These are phyloP conservation scores for Tieghemostelium lacteum DNA, from an alignment of 78 protist species.

Conservation along the genomic window DNA sequence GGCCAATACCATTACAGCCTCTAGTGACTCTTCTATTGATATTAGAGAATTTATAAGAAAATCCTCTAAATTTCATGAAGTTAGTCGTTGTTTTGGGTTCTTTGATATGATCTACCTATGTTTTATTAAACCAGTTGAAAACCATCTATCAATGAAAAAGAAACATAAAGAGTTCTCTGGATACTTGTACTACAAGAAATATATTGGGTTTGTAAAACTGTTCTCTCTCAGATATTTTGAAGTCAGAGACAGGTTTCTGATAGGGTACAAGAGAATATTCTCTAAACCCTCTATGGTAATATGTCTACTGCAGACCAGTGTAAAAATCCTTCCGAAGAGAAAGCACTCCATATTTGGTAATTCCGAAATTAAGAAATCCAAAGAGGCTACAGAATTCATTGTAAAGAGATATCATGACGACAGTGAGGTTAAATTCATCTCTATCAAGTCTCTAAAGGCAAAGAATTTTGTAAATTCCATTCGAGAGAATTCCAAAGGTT, in stretches of 20 bases:
- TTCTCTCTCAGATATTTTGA: slow-evolving; percentile 55
- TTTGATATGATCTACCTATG: slow-evolving; percentile 58
- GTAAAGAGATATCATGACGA: slow-evolving; percentile 18
- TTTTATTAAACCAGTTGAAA: slow-evolving; percentile 71
- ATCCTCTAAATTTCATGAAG: slow-evolving; percentile 18
- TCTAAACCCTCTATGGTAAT: slow-evolving; percentile 62
- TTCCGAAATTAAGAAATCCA: not conserved
- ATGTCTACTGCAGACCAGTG: slow-evolving; percentile 59
- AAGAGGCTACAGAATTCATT: slow-evolving; percentile 71
- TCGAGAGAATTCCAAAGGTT: slow-evolving; percentile 55
- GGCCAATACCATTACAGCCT: not conserved
- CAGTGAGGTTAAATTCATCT: slow-evolving; percentile 49
- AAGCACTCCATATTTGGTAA: slow-evolving; percentile 35
- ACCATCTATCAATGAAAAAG: slow-evolving; percentile 5
- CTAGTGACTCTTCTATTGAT: not conserved
- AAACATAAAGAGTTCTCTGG: slow-evolving; percentile 30
- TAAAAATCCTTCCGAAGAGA: slow-evolving; percentile 51
- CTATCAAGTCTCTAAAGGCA: slow-evolving; percentile 44
- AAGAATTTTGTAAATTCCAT: slow-evolving; percentile 55
- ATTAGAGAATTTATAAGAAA: slow-evolving; percentile 22
- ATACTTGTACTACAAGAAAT: slow-evolving; percentile 37
- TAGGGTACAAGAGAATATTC: slow-evolving; percentile 49
- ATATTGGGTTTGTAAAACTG: slow-evolving; percentile 37
- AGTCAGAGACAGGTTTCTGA: slow-evolving; percentile 43
- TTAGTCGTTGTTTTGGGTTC: slow-evolving; percentile 65